These are phyloP conservation scores for Gossypium sturtianum DNA, from an alignment of 345 rosid genomes.

Conservation along the genomic window DNA sequence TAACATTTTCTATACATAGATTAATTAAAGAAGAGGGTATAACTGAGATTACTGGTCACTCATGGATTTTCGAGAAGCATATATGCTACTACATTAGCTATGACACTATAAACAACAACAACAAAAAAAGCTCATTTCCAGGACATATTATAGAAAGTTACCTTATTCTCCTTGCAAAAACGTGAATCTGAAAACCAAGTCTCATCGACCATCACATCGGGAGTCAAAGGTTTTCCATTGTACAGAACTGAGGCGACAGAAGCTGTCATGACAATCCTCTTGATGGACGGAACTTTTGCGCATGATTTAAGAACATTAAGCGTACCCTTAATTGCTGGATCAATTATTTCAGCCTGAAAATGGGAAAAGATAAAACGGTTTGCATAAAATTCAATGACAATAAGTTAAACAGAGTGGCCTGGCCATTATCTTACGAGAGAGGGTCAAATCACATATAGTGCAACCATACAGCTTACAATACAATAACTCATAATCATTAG, in stretches of 20 bases:
- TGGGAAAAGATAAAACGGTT: background rate
- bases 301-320: constrained; percentile 40
- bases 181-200: constrained; percentile 38
- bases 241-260: constrained; percentile 29
- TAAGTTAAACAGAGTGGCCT: background rate
- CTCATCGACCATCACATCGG: constrained; percentile 39
- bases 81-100: background rate
- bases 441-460: background rate
- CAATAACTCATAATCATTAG: background rate
- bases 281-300: constrained; percentile 32
- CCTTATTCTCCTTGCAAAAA: constrained; percentile 23
- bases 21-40: background rate
- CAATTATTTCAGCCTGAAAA: constrained; percentile 34
- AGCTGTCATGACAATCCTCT: constrained; percentile 45
- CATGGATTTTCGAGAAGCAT: background rate
- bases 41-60: background rate
- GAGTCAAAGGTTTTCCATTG: constrained; percentile 25
- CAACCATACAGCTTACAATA: background rate
- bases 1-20: background rate
- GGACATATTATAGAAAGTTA: background rate
- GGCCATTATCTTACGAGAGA: background rate
- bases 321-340: constrained; percentile 46
- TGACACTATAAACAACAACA: background rate
- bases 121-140: background rate
- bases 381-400: background rate